Evolutionary conservation across 352 stramenopile species (phyloP).

Genomic region (Globisporangium recalcitrans): DNA sequence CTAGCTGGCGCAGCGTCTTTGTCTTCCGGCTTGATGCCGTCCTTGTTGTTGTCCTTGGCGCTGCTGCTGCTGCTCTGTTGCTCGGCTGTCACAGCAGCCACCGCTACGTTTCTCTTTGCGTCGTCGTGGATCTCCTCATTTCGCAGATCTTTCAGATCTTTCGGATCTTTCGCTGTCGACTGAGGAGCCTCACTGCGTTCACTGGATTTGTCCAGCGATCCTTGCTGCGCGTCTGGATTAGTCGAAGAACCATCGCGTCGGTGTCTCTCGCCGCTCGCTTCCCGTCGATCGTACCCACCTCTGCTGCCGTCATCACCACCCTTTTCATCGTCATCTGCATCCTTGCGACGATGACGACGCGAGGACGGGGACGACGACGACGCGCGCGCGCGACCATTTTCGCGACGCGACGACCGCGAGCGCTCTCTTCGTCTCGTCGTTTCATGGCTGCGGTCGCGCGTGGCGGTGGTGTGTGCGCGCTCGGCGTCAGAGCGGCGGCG

Average conservation of each 20-base stretch:
- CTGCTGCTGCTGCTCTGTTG: background rate
- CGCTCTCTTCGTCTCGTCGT: background rate
- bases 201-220: background rate
- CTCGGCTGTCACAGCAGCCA: background rate
- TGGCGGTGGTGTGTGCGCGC: background rate
- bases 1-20: background rate
- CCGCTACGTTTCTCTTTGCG: background rate
- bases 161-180: background rate
- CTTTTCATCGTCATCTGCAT: background rate
- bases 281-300: background rate
- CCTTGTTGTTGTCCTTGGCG: background rate
- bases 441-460: slow-evolving; percentile 8
- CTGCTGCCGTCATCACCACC: background rate
- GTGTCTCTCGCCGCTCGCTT: background rate
- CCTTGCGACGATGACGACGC: background rate
- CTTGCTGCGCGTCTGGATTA: background rate
- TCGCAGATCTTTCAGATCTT: background rate
- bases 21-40: background rate
- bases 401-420: slow-evolving; percentile 3
- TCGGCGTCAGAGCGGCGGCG: background rate
- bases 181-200: background rate
- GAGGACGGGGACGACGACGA: slow-evolving; percentile 1
- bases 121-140: background rate
- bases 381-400: background rate
- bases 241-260: background rate